Percentiles rank a stretch among this genome's conserved stretches.
Evolutionary conservation across 352 stramenopile genomes (phyloP).

Genomic region (Stephanocyclus meneghinianus): DNA sequence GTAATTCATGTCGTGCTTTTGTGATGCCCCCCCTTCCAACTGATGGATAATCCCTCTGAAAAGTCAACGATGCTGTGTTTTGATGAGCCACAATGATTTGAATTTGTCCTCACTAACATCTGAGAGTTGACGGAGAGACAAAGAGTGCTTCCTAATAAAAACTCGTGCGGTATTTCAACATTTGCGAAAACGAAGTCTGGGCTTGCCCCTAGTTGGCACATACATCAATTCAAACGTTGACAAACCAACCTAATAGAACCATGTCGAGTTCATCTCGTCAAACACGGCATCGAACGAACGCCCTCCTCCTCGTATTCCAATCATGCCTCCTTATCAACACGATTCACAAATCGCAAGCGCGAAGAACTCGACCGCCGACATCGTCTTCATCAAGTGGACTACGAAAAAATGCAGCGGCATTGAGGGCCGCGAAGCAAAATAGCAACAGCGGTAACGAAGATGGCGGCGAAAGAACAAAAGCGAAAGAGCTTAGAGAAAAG

Average conservation of each 20-base stretch:
- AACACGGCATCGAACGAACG: neutral
- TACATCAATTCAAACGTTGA: neutral
- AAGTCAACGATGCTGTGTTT: too few species aligned
- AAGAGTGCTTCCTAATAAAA: too few species aligned
- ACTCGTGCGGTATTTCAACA: too few species aligned
- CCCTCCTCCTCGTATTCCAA: neutral
- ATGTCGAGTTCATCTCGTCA: neutral
- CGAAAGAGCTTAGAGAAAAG: neutral
- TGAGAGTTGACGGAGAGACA: too few species aligned
- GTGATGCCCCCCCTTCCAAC: neutral
- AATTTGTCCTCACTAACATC: too few species aligned
- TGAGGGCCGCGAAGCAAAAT: neutral
- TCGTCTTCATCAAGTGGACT: neutral
- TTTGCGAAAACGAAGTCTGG: too few species aligned
- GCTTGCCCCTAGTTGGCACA: neutral
- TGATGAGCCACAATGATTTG: too few species aligned
- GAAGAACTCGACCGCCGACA: neutral
- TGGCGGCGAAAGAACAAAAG: neutral
- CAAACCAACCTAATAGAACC: neutral
- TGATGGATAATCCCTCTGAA: neutral
- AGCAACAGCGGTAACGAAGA: neutral
- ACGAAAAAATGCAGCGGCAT: slow-evolving; percentile 5
- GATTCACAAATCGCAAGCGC: neutral
- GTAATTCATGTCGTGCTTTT: neutral
- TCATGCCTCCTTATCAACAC: slow-evolving; percentile 8